phyloP scores from a whole-genome alignment of 164 flowering plant genomes.

The Stephania yunnanensis region DNA sequence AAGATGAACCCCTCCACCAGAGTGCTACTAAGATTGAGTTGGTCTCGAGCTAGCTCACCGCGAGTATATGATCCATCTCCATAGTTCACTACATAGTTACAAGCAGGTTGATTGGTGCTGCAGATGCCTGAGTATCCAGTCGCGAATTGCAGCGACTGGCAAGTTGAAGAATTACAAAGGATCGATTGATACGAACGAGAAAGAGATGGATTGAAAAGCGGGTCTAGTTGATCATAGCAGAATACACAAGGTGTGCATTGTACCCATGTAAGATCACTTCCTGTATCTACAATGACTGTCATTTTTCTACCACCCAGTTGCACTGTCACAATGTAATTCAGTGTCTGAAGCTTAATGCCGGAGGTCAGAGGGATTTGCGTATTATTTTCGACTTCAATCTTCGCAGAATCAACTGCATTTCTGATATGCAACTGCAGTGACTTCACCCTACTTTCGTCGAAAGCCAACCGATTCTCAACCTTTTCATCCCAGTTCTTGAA shows the following conservation, averaged over 20 bases:
- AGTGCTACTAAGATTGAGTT: slow-evolving; percentile 37
- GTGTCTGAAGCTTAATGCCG: slow-evolving; percentile 50
- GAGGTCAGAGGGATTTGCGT: slow-evolving; percentile 51
- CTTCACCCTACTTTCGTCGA: slow-evolving; percentile 40
- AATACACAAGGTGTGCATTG: slow-evolving; percentile 75
- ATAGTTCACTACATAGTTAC: slow-evolving; percentile 55
- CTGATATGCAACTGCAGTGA: slow-evolving; percentile 42
- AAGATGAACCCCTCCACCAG: slow-evolving; percentile 42
- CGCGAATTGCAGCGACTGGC: slow-evolving; percentile 43
- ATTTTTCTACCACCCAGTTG: slow-evolving; percentile 47
- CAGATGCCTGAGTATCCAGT: slow-evolving; percentile 49
- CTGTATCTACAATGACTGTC: slow-evolving; percentile 79
- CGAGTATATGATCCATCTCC: slow-evolving; percentile 79
- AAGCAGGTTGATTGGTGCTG: slow-evolving; percentile 22
- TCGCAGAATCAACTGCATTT: slow-evolving; percentile 17
- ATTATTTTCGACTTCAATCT: slow-evolving; percentile 15
- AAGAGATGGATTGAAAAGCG: slow-evolving; percentile 51
- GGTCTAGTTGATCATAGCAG: slow-evolving; percentile 68
- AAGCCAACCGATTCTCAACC: slow-evolving; percentile 29
- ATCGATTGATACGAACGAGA: slow-evolving; percentile 54
- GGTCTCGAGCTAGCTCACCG: slow-evolving; percentile 56
- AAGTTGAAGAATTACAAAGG: slow-evolving; percentile 53
- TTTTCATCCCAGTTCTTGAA: slow-evolving; percentile 31
- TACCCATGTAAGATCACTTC: slow-evolving; percentile 86
- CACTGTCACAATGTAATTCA: slow-evolving; percentile 64